A percentile compares a stretch with the other conserved stretches of the same genome.
These are phyloP conservation scores for Ganoderma meredithae DNA, from an alignment of 1,284 basidiomycete genomes.

Conservation along the genomic window DNA sequence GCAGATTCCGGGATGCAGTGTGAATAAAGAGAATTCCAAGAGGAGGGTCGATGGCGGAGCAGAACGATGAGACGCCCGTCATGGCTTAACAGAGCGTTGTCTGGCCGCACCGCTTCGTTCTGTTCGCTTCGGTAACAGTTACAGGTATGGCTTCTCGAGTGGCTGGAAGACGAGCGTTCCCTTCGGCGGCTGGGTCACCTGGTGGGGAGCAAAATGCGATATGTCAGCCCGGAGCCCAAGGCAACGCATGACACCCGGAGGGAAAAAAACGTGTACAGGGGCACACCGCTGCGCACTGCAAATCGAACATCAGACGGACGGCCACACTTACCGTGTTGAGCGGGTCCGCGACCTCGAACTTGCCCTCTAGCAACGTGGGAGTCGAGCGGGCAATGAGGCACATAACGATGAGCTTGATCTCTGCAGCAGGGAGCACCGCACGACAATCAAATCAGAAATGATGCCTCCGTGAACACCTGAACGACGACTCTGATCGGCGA, in stretches of 20 bases:
- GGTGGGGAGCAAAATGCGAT: not conserved
- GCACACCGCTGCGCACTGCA: not conserved
- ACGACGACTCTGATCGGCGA: not conserved
- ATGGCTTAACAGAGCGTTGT: not conserved
- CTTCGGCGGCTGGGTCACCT: constrained; percentile 38
- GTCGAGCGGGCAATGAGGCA: constrained; percentile 42
- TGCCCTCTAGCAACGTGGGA: constrained; percentile 42
- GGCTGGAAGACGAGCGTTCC: constrained; percentile 36
- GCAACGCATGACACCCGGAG: not conserved
- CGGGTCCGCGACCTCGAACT: constrained; percentile 45
- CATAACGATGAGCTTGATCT: constrained; percentile 48
- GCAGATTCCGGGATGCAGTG: not conserved
- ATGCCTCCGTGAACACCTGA: not conserved
- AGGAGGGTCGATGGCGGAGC: not conserved
- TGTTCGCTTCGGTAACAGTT: constrained; percentile 12
- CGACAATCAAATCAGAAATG: not conserved
- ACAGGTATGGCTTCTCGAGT: constrained; percentile 32
- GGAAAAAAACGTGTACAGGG: not conserved
- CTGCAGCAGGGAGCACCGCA: constrained; percentile 27
- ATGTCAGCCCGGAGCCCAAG: not conserved
- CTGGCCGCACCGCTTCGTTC: not conserved
- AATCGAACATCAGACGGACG: constrained; percentile 15
- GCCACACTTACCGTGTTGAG: constrained; percentile 39
- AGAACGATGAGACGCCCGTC: not conserved
- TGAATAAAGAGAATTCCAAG: not conserved